These are phyloP conservation scores for Parietichytrium sp. DNA, from an alignment of 108 stramenopile genomes.

Conservation along the genomic window DNA sequence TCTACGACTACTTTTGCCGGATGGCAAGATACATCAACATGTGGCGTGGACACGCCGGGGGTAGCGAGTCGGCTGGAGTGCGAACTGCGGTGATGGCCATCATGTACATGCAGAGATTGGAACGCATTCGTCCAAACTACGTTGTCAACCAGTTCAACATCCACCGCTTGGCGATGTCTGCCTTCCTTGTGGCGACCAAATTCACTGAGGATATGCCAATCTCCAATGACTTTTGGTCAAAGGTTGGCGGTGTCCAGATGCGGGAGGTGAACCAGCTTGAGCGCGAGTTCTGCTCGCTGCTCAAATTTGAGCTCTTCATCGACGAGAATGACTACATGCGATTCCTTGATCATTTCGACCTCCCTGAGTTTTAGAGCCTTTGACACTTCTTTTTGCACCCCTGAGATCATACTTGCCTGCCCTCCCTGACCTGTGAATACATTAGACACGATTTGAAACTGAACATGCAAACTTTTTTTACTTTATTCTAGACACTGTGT, in stretches of 20 bases:
- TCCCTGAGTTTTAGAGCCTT: too few relatives aligned
- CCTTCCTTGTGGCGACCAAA: conserved; percentile 27
- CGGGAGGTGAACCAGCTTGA: not conserved
- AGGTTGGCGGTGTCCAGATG: not conserved
- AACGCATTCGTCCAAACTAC: not conserved
- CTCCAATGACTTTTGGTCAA: conserved; percentile 19
- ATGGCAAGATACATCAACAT: conserved; percentile 8
- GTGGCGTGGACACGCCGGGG: not conserved
- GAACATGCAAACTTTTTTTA: too few relatives aligned
- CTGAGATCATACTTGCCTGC: too few relatives aligned
- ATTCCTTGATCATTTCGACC: not conserved
- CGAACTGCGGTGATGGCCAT: conserved; percentile 24
- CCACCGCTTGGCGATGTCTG: not conserved
- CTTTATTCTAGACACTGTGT: too few relatives aligned
- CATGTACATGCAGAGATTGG: not conserved
- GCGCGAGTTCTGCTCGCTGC: conserved; percentile 23
- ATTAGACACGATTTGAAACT: too few relatives aligned
- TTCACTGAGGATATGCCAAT: conserved; percentile 1
- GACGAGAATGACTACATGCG: not conserved
- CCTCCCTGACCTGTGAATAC: too few relatives aligned
- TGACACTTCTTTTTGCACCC: too few relatives aligned
- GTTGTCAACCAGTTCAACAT: not conserved
- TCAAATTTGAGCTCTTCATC: conserved; percentile 24
- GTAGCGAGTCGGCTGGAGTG: conserved; percentile 32
- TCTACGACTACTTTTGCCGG: conserved; percentile 28